Evolutionary conservation across 2,329 filamentous ascomycete genomes (phyloP), one percentile per base, ranked within the genome.

Genomic region (Aspergillus sp.): DNA sequence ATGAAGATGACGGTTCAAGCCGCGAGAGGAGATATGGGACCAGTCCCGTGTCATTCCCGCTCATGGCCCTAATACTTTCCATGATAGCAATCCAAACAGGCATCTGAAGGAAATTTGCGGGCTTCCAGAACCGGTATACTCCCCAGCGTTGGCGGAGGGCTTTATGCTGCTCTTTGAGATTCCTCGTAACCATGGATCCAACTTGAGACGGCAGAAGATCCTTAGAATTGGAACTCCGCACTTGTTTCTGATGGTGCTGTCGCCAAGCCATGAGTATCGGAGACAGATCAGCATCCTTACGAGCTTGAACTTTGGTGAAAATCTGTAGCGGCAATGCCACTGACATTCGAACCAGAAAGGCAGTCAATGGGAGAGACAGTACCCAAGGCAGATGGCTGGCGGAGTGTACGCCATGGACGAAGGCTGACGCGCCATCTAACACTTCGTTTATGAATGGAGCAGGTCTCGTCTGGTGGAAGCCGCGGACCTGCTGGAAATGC

Each of bases 351-450:
- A 85, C 73, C 15, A 80, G 50, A 41, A 86, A 65, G 3, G 84
- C 84, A 4, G 82, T 77, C 53, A 84, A 69, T 4, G 84, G 84
- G 43, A 87, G 78, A 19, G 81, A 79, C 12, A 76, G 73, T 7
- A 72, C 80, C 84, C 84, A 87, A 55, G 83, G 76, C 2, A 86
- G 72, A 44, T 76, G 73, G 15, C 75, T 78, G 41, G 75, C 11
- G 21, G 68, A 68, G 66, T 86, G 82, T 73, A 91, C 64, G 24
- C 73, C 64, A 55, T 80, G 73, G 53, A 85, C 73, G 57, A 81
- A 66, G 50, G 71, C 69, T 61, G 82, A 78, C 3, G 81, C 77
- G 31, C 74, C 65, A 44, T 73, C 69, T 46, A 83, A 64, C 41
- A 77, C 64, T 54, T 76, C 69, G 59, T 79, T 76, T 61, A 82